Evolutionary conservation across 75 land plant species (phyloP).

Genomic region (Sequoia sempervirens): DNA sequence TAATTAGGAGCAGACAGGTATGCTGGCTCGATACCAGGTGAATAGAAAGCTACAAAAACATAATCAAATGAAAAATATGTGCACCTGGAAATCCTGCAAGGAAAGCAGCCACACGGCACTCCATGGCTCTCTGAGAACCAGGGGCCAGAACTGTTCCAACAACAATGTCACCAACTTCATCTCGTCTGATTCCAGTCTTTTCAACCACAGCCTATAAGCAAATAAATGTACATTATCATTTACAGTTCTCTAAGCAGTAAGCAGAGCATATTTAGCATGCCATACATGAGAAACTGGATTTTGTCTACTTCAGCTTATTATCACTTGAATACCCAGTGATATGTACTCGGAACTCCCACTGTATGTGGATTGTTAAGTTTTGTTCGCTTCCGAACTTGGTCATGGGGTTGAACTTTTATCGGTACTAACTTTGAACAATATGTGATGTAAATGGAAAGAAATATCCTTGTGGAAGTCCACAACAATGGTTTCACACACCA

Average conservation of each 20-base stretch:
- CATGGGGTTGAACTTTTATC: background rate
- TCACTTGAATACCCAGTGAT: background rate
- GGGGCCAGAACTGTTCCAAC: constrained; percentile 27
- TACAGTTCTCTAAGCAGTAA: background rate
- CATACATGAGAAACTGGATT: background rate
- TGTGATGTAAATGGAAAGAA: background rate
- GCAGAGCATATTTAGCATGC: too few relatives aligned
- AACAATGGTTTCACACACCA: background rate
- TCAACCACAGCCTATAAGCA: constrained; percentile 23
- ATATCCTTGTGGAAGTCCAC: background rate
- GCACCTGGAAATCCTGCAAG: constrained; percentile 22
- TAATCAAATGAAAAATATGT: background rate
- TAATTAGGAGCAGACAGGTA: background rate
- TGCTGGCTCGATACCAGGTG: background rate
- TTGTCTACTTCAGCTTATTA: background rate
- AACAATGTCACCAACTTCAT: constrained; percentile 25
- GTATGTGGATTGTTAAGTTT: background rate
- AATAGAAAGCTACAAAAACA: background rate
- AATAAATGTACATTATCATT: background rate
- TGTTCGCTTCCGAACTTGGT: background rate
- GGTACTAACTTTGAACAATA: background rate
- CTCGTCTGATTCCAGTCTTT: constrained; percentile 21
- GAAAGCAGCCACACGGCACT: constrained; percentile 25
- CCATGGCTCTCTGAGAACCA: constrained; percentile 25
- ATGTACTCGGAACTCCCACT: background rate